These are phyloP conservation scores for Piromyces finnis DNA, from an alignment of 192 early-diverging fungal genomes.

Conservation along the genomic window DNA sequence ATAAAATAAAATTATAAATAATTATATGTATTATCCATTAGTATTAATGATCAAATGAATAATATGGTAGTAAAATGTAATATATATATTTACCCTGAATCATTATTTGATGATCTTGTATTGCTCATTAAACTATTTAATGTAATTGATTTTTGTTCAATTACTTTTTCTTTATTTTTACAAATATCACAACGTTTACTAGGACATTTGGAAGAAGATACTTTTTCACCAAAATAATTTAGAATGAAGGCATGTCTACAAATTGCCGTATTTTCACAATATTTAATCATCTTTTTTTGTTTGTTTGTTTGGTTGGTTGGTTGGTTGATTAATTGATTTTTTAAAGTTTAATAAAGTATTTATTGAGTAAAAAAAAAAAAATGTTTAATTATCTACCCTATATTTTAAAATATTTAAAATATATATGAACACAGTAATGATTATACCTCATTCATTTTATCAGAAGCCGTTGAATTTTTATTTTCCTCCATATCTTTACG, in stretches of 20 bases:
- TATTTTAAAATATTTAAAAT: too few species aligned
- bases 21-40: too few species aligned
- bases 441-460: not conserved
- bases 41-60: too few species aligned
- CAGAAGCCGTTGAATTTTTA: not conserved
- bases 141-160: not conserved
- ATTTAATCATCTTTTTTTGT: not conserved
- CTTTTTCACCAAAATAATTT: not conserved
- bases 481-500: not conserved
- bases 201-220: not conserved
- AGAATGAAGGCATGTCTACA: not conserved
- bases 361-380: too few species aligned
- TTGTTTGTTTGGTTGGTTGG: too few species aligned
- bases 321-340: too few species aligned
- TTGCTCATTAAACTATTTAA: not conserved
- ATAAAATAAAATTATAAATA: too few species aligned
- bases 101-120: not conserved
- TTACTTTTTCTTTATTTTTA: not conserved
- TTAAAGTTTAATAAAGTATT: too few species aligned
- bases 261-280: not conserved
- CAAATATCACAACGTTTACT: not conserved
- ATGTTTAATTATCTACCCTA: too few species aligned
- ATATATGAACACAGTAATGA: too few species aligned
- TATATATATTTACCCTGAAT: not conserved
- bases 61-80: too few species aligned